Evolutionary conservation across 2,329 filamentous ascomycete genomes (phyloP).

Genomic region (Fusarium sp.): DNA sequence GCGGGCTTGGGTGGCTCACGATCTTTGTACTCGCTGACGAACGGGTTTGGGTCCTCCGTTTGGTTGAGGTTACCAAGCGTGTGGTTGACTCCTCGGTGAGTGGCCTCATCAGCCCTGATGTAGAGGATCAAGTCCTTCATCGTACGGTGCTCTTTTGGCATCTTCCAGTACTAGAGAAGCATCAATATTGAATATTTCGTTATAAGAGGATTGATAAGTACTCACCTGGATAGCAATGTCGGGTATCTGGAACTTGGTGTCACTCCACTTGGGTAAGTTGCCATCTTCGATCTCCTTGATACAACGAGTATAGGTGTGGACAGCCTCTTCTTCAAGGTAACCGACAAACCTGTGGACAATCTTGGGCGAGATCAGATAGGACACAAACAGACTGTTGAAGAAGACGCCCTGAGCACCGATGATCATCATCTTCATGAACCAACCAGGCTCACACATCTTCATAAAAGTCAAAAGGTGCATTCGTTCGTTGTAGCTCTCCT

Average conservation of each 20-base stretch:
- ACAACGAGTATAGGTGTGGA: slow-evolving; percentile 91
- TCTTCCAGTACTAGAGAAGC: slow-evolving; percentile 78
- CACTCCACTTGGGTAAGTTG: slow-evolving; percentile 82
- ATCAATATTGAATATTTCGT: slow-evolving; percentile 6
- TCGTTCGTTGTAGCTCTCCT: slow-evolving; percentile 91
- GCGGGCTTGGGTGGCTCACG: slow-evolving; percentile 72
- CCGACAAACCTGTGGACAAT: slow-evolving; percentile 96
- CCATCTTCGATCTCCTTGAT: slow-evolving; percentile 88
- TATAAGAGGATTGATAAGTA: not conserved
- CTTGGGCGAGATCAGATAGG: slow-evolving; percentile 86
- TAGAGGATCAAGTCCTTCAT: slow-evolving; percentile 92
- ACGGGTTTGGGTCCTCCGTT: slow-evolving; percentile 89
- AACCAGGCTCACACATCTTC: slow-evolving; percentile 79
- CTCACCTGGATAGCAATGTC: slow-evolving; percentile 79
- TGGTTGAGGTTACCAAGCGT: slow-evolving; percentile 90
- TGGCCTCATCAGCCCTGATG: slow-evolving; percentile 88
- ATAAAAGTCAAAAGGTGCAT: slow-evolving; percentile 96
- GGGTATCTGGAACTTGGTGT: slow-evolving; percentile 76
- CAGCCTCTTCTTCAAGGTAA: slow-evolving; percentile 96
- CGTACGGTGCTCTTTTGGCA: slow-evolving; percentile 82
- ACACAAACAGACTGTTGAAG: slow-evolving; percentile 92
- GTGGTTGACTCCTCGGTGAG: slow-evolving; percentile 95
- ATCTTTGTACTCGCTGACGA: slow-evolving; percentile 83
- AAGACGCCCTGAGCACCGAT: slow-evolving; percentile 94
- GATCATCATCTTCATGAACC: slow-evolving; percentile 93